Base-by-base conservation (phyloP, 2,329 filamentous ascomycete genomes). In the Chrysoporthe deuterocubensis region DNA sequence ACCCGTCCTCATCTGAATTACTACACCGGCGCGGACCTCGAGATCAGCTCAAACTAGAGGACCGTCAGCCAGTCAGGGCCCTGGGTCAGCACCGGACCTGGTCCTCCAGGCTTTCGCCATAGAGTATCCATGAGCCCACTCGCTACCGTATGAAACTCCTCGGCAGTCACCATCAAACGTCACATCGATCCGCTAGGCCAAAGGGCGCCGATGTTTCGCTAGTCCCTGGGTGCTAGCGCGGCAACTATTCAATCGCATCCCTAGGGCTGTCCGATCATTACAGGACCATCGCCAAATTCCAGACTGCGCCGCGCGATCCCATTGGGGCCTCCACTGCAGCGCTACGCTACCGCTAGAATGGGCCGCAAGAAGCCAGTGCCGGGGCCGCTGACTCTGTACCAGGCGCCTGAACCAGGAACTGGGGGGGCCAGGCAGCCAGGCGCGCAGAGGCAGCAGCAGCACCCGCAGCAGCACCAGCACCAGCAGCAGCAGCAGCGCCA, bases 351-450 rank as follows among this genome's bases (percentile, higher is more conserved):
- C 32, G 26, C 42, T 21, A 46, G 58, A 13, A 69, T 69, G 67
- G 67, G 54, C 64, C 67, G 67, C 63, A 67, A 69, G 65, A 69
- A 64, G 65, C 57, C 67, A 56, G 67, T 69, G 65, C 67, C 67
- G 34, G 61, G 61, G n/a, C 61, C 61, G 61, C 61, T 63, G 61
- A 63, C 54, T 34, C 56, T 67, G 61, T 57, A 67, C 18, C 65
- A 64, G 54, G 3, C 50, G 26, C 8, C 34, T 44, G 40, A 59
- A 21, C n/a, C 46, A 54, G 21, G 44, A n/a, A 52, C 40, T 7
- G 8, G 21, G 46, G 14, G 56, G 42, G 57, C 57, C 40, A 60
- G 44, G 5, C 57, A 59, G 63, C 37, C 9, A 9, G 37, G 6
- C 37, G 37, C 6, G 9, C 42, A 64, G 16, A 56, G 50, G 42